phyloP scores from a whole-genome alignment of 2,329 filamentous ascomycete species.

The Aspergillus carbonarius region DNA sequence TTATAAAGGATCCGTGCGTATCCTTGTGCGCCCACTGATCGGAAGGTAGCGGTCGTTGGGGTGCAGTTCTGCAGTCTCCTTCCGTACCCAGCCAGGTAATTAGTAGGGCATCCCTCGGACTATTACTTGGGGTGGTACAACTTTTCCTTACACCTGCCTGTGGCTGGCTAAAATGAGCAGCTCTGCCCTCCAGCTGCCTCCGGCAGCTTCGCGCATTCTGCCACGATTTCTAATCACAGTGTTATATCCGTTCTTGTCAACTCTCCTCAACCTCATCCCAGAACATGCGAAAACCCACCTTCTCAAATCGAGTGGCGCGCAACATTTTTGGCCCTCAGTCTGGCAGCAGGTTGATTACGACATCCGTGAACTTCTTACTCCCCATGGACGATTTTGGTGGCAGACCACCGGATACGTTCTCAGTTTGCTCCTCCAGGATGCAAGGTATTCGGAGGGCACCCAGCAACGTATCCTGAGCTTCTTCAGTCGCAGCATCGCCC shows the following conservation, averaged over 20 bases:
- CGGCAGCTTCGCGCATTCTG: background rate
- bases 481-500: background rate
- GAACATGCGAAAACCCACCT: background rate
- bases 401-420: background rate
- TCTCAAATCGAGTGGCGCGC: background rate
- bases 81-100: too few relatives aligned
- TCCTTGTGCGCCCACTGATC: background rate
- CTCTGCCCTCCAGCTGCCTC: background rate
- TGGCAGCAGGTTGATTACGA: background rate
- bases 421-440: background rate
- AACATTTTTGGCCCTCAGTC: background rate
- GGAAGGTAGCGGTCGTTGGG: background rate
- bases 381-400: background rate
- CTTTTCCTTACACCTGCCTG: background rate
- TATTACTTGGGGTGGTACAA: background rate
- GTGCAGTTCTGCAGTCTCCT: background rate
- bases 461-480: background rate
- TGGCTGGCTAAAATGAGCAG: background rate
- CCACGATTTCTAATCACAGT: background rate
- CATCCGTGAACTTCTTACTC: background rate
- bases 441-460: background rate
- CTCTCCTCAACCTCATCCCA: background rate
- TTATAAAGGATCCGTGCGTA: background rate
- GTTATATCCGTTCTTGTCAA: background rate
- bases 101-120: too few relatives aligned